phyloP scores from a whole-genome alignment of 371 early-diverging fungal species.

The Rhizopus sp. region DNA sequence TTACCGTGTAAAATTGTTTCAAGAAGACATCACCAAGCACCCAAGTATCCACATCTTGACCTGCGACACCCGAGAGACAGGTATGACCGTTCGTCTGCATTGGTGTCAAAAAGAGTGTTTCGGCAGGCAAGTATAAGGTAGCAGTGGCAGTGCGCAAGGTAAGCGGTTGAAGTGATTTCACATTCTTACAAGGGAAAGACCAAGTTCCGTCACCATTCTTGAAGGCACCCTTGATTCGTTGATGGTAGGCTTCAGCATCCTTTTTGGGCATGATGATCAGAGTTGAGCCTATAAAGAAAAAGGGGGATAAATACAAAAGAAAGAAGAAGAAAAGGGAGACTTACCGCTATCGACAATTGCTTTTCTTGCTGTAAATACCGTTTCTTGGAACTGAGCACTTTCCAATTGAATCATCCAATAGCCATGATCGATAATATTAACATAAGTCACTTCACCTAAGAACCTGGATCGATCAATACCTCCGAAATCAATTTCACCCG shows the following conservation, averaged over 20 bases:
- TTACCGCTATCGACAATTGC: slow-evolving; percentile 46
- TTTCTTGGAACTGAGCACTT: not conserved
- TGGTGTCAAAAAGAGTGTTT: slow-evolving; percentile 62
- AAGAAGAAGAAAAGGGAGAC: not conserved
- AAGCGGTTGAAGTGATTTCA: slow-evolving; percentile 48
- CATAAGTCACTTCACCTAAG: slow-evolving; percentile 61
- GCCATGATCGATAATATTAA: slow-evolving; percentile 66
- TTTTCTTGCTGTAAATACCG: not conserved
- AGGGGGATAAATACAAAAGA: slow-evolving; percentile 1
- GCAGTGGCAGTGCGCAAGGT: slow-evolving; percentile 51
- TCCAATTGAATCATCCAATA: slow-evolving; percentile 73
- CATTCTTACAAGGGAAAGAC: slow-evolving; percentile 53
- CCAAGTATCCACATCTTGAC: slow-evolving; percentile 59
- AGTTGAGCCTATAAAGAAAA: slow-evolving; percentile 54
- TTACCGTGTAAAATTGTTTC: slow-evolving; percentile 74
- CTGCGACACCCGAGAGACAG: slow-evolving; percentile 73
- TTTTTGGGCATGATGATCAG: slow-evolving; percentile 67
- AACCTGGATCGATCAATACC: slow-evolving; percentile 60
- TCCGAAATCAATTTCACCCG: slow-evolving; percentile 72
- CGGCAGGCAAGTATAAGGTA: slow-evolving; percentile 47
- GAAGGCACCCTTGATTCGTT: slow-evolving; percentile 57
- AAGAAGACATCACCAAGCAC: slow-evolving; percentile 82
- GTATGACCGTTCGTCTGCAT: slow-evolving; percentile 33
- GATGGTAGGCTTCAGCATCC: slow-evolving; percentile 71
- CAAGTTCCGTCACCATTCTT: slow-evolving; percentile 59